A percentile compares a stretch with the other conserved stretches of the same genome.
Evolutionary conservation across 164 flowering plant species (phyloP).

Genomic region (Berberis thunbergii): DNA sequence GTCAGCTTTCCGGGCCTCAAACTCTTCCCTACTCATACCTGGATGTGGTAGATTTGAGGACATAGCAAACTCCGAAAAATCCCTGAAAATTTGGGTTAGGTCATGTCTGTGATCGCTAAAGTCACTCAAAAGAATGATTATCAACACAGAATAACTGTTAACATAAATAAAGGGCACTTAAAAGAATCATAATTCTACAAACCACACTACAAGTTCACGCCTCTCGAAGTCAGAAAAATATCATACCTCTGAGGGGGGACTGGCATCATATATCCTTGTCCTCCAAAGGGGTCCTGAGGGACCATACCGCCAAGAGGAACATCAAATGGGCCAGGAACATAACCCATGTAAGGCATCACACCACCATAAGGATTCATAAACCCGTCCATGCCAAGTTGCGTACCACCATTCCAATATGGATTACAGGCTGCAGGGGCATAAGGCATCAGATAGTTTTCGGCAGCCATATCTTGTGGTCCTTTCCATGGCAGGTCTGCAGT

Average conservation of each 20-base stretch:
- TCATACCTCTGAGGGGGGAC: slow-evolving; percentile 51
- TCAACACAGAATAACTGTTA: too few species aligned
- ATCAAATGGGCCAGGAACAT: slow-evolving; percentile 50
- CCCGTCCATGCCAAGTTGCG: slow-evolving; percentile 71
- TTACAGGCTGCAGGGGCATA: slow-evolving; percentile 47
- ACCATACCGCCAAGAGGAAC: slow-evolving; percentile 47
- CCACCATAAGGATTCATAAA: slow-evolving; percentile 45
- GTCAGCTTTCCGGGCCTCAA: slow-evolving; percentile 87
- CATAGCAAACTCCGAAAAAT: slow-evolving; percentile 49
- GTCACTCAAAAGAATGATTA: neutral
- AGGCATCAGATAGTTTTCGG: slow-evolving; percentile 65
- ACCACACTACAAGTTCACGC: neutral
- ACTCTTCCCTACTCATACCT: slow-evolving; percentile 75
- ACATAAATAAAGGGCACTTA: neutral
- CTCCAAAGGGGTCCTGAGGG: slow-evolving; percentile 68
- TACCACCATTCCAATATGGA: slow-evolving; percentile 55
- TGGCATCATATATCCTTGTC: slow-evolving; percentile 52
- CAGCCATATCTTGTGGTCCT: slow-evolving; percentile 47
- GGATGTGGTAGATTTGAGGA: slow-evolving; percentile 50
- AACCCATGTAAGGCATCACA: slow-evolving; percentile 61
- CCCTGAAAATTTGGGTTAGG: slow-evolving; percentile 29
- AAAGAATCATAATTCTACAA: neutral
- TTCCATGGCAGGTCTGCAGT: slow-evolving; percentile 67
- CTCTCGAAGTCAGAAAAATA: neutral
- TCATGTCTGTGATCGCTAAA: neutral